phyloP scores from a whole-genome alignment of 2,329 filamentous ascomycete species.

The Ophiostoma triangulosporum region DNA sequence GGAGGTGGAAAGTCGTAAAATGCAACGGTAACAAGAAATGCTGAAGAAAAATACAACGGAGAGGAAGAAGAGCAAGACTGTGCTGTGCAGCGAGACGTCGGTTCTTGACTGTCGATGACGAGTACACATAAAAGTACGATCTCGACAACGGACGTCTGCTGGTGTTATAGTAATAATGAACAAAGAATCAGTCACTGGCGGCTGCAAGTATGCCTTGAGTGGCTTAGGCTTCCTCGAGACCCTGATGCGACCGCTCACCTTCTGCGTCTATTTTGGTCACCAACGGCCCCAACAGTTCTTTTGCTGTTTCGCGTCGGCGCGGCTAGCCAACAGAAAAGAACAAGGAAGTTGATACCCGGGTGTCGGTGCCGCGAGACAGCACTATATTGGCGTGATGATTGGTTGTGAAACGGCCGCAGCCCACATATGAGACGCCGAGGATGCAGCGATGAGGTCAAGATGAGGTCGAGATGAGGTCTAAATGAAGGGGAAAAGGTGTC shows the following conservation, averaged over 20 bases:
- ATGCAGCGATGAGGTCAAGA: not conserved
- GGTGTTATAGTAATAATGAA: too few relatives aligned
- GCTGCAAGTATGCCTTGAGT: too few relatives aligned
- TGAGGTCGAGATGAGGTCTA: too few relatives aligned
- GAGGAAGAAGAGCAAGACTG: not conserved
- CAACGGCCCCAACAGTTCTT: not conserved
- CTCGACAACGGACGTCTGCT: too few relatives aligned
- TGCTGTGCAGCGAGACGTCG: too few relatives aligned
- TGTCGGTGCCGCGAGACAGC: constrained; percentile 1
- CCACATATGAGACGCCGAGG: not conserved
- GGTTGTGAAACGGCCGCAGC: not conserved
- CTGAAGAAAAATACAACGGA: not conserved
- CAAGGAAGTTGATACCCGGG: not conserved
- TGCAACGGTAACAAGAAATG: not conserved
- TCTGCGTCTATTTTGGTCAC: not conserved
- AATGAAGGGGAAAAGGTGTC: not conserved
- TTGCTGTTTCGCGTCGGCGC: not conserved
- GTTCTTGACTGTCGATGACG: too few relatives aligned
- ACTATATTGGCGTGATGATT: constrained; percentile 2
- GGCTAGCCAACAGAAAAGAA: not conserved
- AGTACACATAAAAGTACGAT: not conserved
- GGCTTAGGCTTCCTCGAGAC: too few relatives aligned
- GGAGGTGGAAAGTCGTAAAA: not conserved
- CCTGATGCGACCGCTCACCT: too few relatives aligned
- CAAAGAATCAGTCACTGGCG: too few relatives aligned